Evolutionary conservation across 208 protist genomes (phyloP), one percentile per base, ranked within the genome.

Genomic region (Novymonas esmeraldas): DNA sequence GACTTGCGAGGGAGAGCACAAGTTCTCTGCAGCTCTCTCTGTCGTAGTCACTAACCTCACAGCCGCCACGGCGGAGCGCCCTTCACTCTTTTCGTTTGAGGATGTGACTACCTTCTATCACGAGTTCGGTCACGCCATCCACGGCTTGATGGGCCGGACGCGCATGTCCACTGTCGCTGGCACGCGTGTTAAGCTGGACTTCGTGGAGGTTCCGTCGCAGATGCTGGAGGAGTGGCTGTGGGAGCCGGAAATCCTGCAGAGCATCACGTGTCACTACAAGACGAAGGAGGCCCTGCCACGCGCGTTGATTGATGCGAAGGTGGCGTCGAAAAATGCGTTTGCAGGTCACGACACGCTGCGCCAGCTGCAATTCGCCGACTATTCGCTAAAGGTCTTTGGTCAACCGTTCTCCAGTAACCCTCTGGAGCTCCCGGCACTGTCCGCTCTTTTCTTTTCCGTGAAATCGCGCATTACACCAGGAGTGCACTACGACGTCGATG

Each of bases 211-310:
- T 26, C 90, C 91, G 4, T 97, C 90, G 14, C 90, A 96, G 57
- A 94, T 95, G 79, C 64, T 95, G 41, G 90, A 97, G 73, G 87
- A 97, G 62, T 98, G 91, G 86, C 73, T 89, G 39, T 98, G 94
- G 90, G 78, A 97, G 44, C 76, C 78, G 13, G 78, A 87, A 52
- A 87, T 96, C 38, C 62, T 97, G 33, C 70, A 86, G 63, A 78
- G 74, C 33, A 89, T 97, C 59, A 91, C 85, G 20, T 77, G 60
- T 24, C 90, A 96, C 74, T 95, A 93, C 69, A 85, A 94, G 74
- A 94, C 92, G 20, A 72, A 86, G 56, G 58, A 93, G 52, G 54
- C 78, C 38, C 62, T 97, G 45, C 87, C 90, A 11, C 74, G 60
- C 29, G 55, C 66, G 11, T 73, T 96, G 55, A 90, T 92, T 18